phyloP scores from a whole-genome alignment of 164 flowering plant species.

The Aristolochia fimbriata region DNA sequence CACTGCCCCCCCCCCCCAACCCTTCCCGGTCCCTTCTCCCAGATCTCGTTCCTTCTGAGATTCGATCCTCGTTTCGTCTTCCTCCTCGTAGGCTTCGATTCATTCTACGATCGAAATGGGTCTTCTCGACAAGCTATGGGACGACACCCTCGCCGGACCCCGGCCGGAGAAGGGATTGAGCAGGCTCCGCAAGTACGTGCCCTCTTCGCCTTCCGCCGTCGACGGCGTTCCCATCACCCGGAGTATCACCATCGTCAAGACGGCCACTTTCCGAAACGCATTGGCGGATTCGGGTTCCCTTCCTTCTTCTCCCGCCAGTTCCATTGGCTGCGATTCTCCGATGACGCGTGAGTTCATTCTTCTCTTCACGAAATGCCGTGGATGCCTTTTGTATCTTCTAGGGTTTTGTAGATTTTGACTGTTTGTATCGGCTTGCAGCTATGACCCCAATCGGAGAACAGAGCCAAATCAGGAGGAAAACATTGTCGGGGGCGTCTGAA shows the following conservation, averaged over 20 bases:
- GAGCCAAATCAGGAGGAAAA: conserved; percentile 44
- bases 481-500: conserved; percentile 23
- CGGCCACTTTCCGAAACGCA: conserved; percentile 13
- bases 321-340: conserved; percentile 43
- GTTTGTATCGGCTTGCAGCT: conserved; percentile 23
- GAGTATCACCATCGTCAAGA: conserved; percentile 46
- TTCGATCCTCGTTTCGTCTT: background rate
- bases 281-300: conserved; percentile 20
- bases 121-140: conserved; percentile 56
- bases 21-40: background rate
- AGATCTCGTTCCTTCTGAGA: background rate
- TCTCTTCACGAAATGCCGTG: too few relatives aligned
- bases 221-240: conserved; percentile 27
- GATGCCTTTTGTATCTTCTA: too few relatives aligned
- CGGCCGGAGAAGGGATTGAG: conserved; percentile 83
- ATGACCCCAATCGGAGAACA: conserved; percentile 32
- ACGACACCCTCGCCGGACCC: conserved; percentile 93
- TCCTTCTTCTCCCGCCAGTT: conserved; percentile 34
- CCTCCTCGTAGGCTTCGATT: too few relatives aligned
- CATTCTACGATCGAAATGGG: conserved; percentile 1
- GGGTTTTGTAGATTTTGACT: background rate
- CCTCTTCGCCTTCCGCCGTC: conserved; percentile 9
- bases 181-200: conserved; percentile 57
- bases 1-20: background rate
- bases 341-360: conserved; percentile 39